Evolutionary conservation across 2,329 filamentous ascomycete species (phyloP).

Genomic region (Epichloe typhina): DNA sequence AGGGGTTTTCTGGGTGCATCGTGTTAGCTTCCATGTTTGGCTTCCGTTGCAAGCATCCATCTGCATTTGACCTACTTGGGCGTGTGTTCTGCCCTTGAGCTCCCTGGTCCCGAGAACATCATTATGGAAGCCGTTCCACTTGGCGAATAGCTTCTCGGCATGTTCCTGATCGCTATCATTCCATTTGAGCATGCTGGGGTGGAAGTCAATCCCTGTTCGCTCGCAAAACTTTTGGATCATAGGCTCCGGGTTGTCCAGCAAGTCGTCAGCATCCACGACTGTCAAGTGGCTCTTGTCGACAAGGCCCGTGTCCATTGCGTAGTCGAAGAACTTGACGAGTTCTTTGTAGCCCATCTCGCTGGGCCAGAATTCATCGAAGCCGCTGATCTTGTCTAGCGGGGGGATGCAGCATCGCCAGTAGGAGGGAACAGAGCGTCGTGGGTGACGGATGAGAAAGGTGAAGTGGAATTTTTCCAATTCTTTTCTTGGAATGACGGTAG

Average conservation of each 20-base stretch:
- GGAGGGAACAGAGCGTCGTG: conserved; percentile 79
- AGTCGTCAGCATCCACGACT: conserved; percentile 84
- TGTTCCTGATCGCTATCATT: conserved; percentile 59
- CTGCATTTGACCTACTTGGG: conserved; percentile 34
- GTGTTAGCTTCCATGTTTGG: not conserved
- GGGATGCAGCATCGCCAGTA: conserved; percentile 87
- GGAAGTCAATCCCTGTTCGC: conserved; percentile 65
- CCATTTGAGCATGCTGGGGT: conserved; percentile 73
- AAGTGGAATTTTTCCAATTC: conserved; percentile 71
- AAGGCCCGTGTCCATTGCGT: conserved; percentile 53
- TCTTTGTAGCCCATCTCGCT: conserved; percentile 85
- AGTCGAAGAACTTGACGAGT: conserved; percentile 78
- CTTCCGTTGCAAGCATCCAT: not conserved
- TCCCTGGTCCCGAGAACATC: conserved; percentile 77
- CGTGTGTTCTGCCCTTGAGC: conserved; percentile 55
- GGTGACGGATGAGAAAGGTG: conserved; percentile 92
- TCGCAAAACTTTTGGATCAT: conserved; percentile 71
- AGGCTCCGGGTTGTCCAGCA: conserved; percentile 70
- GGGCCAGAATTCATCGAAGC: conserved; percentile 77
- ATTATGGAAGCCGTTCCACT: conserved; percentile 95
- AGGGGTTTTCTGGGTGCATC: conserved; percentile 38
- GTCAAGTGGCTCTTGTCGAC: conserved; percentile 66
- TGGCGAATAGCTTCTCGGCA: conserved; percentile 71
- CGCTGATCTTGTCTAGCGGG: conserved; percentile 73
- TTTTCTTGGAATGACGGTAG: conserved; percentile 69